Evolutionary conservation across 2,329 filamentous ascomycete species (phyloP).

Genomic region (Clonostachys solani): DNA sequence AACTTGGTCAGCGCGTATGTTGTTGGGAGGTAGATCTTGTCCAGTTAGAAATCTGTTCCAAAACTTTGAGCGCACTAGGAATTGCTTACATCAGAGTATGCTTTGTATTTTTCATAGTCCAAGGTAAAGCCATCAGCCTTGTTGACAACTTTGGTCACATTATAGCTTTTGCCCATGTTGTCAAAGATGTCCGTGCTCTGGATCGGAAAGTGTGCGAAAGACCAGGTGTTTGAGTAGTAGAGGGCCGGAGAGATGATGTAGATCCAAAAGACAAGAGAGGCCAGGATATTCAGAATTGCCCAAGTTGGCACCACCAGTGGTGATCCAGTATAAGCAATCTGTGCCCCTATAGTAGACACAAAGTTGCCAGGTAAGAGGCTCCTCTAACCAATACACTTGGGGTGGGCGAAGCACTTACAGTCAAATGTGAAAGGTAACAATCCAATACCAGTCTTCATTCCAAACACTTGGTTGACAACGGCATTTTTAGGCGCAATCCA

Average conservation of each 20-base stretch:
- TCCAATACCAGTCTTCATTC: conserved; percentile 32
- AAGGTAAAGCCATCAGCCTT: conserved; percentile 24
- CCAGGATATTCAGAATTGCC: no score
- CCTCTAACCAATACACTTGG: no score
- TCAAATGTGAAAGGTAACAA: conserved; percentile 33
- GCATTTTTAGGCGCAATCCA: conserved; percentile 46
- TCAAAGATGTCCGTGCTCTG: conserved; percentile 35
- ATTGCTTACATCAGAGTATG: conserved; percentile 28
- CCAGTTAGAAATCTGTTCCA: no score
- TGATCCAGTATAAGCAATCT: no score
- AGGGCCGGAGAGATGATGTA: conserved; percentile 10
- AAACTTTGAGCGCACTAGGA: no score
- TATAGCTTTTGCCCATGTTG: conserved; percentile 32
- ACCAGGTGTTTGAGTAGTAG: conserved; percentile 36
- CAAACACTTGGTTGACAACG: conserved; percentile 31
- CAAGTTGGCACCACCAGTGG: no score
- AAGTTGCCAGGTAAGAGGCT: no score
- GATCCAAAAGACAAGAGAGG: no score
- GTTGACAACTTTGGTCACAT: conserved; percentile 26
- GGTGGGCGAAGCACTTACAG: conserved; percentile 23
- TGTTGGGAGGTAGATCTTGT: no score
- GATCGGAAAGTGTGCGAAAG: conserved; percentile 39
- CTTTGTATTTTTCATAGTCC: conserved; percentile 28
- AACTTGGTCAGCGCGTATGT: no score
- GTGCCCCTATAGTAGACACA: no score